Conservation (phyloP, 768 basidiomycete genomes). For the Tylopilus subfusipes region DNA sequence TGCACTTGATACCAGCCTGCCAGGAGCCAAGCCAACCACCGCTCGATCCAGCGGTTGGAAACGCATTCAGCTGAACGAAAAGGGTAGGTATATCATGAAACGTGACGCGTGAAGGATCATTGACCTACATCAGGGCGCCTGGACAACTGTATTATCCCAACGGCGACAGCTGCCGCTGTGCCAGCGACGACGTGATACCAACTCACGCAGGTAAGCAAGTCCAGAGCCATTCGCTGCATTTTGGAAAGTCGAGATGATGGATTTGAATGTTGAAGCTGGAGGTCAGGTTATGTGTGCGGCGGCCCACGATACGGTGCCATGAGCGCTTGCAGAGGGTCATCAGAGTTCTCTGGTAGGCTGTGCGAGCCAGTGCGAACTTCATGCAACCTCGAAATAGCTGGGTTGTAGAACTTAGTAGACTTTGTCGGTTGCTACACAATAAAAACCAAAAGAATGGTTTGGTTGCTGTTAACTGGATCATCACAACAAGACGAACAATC, state of each 20-base stretch:
- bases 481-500: no score
- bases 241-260: not conserved
- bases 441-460: no score
- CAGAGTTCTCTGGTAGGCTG: not conserved
- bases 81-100: not conserved
- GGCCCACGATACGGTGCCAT: not conserved
- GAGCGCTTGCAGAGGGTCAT: not conserved
- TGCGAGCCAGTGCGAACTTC: not conserved
- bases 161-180: not conserved
- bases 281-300: not conserved
- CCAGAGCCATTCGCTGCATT: not conserved
- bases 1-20: constrained; percentile 11
- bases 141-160: not conserved
- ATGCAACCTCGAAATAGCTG: not conserved
- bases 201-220: not conserved
- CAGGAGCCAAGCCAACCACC: constrained; percentile 2
- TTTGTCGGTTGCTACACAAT: no score
- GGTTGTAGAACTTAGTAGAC: no score
- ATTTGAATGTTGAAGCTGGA: not conserved
- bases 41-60: not conserved
- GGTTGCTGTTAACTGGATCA: no score
- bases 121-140: not conserved
- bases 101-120: not conserved
- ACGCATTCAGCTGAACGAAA: not conserved
- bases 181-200: not conserved